A percentile compares a stretch with the other conserved stretches of the same genome.
Evolutionary conservation across 176 grass and related monocot genomes (phyloP).

Genomic region (Poa pratensis): DNA sequence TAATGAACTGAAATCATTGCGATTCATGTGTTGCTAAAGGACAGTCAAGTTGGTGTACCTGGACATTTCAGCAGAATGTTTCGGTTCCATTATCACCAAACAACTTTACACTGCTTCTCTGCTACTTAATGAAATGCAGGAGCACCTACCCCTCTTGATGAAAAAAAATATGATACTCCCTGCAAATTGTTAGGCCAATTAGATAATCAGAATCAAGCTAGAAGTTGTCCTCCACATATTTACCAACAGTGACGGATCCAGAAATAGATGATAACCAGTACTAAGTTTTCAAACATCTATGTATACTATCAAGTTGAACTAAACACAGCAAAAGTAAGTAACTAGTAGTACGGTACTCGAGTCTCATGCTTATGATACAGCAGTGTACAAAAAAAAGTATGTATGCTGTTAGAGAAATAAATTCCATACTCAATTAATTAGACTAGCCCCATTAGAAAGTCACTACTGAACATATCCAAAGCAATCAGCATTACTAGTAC

Average conservation of each 20-base stretch:
- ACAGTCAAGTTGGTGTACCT: constrained; percentile 45
- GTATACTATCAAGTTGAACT: background rate
- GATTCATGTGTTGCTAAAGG: constrained; percentile 11
- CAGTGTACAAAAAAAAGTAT: background rate
- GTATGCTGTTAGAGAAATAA: background rate
- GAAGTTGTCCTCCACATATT: background rate
- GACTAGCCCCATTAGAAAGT: background rate
- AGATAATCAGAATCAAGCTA: constrained; percentile 29
- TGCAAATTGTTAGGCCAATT: constrained; percentile 37
- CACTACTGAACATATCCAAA: background rate
- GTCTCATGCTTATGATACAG: background rate
- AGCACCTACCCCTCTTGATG: background rate
- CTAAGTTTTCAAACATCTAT: background rate
- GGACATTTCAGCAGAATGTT: constrained; percentile 69
- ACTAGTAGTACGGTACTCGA: background rate
- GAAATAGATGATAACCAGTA: background rate
- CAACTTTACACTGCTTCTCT: constrained; percentile 17
- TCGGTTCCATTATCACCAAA: constrained; percentile 67
- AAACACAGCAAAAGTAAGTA: background rate
- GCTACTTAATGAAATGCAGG: background rate
- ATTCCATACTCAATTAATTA: background rate
- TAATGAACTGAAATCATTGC: constrained; percentile 21
- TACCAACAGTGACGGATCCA: background rate
- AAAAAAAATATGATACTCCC: constrained; percentile 22
- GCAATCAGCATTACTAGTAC: background rate